A percentile compares a stretch with the other conserved stretches of the same genome.
These are phyloP conservation scores for Solanum bulbocastanum DNA, from an alignment of 257 asterid genomes.

Conservation along the genomic window DNA sequence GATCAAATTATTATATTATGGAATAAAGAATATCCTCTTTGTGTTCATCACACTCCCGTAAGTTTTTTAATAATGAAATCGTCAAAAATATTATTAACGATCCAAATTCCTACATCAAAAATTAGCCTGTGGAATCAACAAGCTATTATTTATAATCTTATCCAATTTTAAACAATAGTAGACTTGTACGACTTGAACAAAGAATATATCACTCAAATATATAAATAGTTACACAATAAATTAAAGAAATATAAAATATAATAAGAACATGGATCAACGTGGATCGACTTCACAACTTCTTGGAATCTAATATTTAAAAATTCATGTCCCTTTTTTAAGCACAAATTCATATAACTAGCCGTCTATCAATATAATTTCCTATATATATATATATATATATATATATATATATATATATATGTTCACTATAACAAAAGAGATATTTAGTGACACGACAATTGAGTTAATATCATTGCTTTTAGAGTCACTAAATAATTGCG, in stretches of 20 bases:
- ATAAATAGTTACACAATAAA: neutral
- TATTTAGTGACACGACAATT: no score
- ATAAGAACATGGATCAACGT: neutral
- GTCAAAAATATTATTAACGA: no score
- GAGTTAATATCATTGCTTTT: no score
- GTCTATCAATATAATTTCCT: no score
- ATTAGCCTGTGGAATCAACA: neutral
- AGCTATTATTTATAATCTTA: neutral
- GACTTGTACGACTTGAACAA: neutral
- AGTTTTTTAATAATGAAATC: no score
- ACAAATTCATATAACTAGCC: neutral
- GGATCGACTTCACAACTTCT: neutral
- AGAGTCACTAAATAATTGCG: neutral
- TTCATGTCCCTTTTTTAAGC: no score
- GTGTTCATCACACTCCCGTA: no score
- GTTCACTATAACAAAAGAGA: no score
- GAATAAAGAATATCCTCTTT: no score
- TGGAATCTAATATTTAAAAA: neutral
- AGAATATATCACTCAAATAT: neutral
- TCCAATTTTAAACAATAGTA: neutral
- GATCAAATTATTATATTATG: neutral
- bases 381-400: no score
- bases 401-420: no score
- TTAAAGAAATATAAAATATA: neutral
- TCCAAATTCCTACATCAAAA: no score